Evolutionary conservation across 208 protist species (phyloP).

Genomic region (Trypanosoma vivax): DNA sequence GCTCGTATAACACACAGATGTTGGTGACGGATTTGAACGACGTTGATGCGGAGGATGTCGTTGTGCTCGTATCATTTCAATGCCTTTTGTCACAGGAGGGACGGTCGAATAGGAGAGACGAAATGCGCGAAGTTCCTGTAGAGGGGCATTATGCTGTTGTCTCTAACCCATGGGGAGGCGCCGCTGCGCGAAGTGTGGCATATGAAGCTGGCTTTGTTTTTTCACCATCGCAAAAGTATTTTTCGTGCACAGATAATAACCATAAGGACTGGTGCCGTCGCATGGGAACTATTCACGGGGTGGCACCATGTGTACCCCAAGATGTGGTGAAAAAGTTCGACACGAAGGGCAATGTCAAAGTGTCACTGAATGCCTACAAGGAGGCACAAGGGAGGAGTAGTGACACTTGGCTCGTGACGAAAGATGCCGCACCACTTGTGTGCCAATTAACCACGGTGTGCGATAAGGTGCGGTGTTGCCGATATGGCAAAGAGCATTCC

Average conservation of each 20-base stretch:
- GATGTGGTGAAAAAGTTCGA: background rate
- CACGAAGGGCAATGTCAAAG: background rate
- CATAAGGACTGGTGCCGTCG: conserved; percentile 1
- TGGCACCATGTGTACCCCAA: background rate
- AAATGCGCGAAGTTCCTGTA: conserved; percentile 1
- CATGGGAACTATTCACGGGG: conserved; percentile 4
- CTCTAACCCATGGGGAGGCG: conserved; percentile 6
- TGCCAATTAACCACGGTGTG: background rate
- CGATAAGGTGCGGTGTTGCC: background rate
- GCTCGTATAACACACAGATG: too few species aligned
- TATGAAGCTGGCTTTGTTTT: conserved; percentile 15
- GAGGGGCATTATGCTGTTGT: conserved; percentile 12
- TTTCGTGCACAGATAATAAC: background rate
- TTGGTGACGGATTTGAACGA: background rate
- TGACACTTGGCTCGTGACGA: background rate
- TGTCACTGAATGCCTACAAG: background rate
- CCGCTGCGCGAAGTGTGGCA: background rate
- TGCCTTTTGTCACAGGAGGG: conserved; percentile 2
- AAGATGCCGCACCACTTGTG: background rate
- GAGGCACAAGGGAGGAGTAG: background rate
- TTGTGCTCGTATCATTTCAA: conserved; percentile 15
- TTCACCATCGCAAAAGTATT: background rate
- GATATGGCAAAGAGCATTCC: background rate
- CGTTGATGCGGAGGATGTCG: conserved; percentile 5
- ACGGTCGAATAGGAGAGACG: background rate